Evolutionary conservation across 352 stramenopile species (phyloP).

Genomic region (Phytophthora brassicae): DNA sequence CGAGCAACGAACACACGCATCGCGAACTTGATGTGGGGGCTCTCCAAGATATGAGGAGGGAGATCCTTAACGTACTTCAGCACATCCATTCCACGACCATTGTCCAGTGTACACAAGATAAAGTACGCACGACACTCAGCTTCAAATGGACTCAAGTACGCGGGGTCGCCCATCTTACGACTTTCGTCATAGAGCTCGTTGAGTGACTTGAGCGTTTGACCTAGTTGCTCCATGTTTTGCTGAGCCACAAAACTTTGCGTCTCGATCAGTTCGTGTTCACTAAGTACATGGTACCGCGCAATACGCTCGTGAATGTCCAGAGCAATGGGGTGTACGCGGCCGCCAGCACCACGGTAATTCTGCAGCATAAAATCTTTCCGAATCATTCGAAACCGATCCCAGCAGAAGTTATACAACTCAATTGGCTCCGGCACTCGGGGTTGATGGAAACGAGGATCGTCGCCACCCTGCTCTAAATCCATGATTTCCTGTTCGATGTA

Average conservation of each 20-base stretch:
- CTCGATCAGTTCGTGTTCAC: constrained; percentile 93
- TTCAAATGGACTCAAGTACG: constrained; percentile 80
- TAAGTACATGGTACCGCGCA: constrained; percentile 94
- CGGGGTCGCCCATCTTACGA: constrained; percentile 55
- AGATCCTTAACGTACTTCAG: constrained; percentile 87
- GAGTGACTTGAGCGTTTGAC: constrained; percentile 85
- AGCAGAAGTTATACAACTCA: constrained; percentile 97
- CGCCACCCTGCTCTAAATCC: constrained; percentile 67
- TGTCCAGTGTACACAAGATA: constrained; percentile 84
- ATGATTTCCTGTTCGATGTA: constrained; percentile 89
- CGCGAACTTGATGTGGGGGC: constrained; percentile 81
- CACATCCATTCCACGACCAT: constrained; percentile 79
- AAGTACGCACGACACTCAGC: constrained; percentile 86
- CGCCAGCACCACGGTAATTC: constrained; percentile 94
- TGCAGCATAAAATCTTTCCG: constrained; percentile 96
- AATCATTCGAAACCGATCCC: constrained; percentile 95
- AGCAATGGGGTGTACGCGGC: constrained; percentile 90
- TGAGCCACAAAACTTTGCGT: constrained; percentile 81
- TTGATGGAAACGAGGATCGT: constrained; percentile 69
- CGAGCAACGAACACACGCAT: constrained; percentile 87
- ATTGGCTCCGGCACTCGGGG: constrained; percentile 74
- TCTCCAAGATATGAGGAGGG: constrained; percentile 53
- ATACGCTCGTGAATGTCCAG: constrained; percentile 95
- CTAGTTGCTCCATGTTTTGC: constrained; percentile 90
- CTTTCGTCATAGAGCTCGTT: constrained; percentile 90